These are phyloP conservation scores for Penicillium aurantiogriseum DNA, from an alignment of 2,329 filamentous ascomycete genomes.

Conservation along the genomic window DNA sequence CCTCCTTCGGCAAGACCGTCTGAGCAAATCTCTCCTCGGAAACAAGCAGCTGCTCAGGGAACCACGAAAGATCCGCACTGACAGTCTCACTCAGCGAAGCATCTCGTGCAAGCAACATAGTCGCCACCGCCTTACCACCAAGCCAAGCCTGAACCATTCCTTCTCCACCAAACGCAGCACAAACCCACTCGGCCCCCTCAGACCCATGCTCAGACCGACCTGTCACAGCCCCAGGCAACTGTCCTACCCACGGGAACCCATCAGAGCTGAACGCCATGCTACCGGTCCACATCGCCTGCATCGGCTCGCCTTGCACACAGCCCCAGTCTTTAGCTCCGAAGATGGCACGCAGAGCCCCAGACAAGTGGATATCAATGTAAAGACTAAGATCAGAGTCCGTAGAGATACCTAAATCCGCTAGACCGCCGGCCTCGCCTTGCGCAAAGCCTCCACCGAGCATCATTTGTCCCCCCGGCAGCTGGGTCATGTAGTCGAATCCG, in stretches of 20 bases:
- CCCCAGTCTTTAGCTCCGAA: conserved; percentile 30
- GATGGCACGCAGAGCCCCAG: conserved; percentile 24
- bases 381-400: conserved; percentile 44
- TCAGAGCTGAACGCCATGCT: conserved; percentile 54
- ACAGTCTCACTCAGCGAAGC: neutral
- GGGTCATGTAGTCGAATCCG: conserved; percentile 55
- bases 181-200: conserved; percentile 28
- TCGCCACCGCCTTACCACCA: conserved; percentile 28
- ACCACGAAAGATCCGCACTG: conserved; percentile 25
- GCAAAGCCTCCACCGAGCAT: conserved; percentile 57
- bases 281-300: conserved; percentile 34
- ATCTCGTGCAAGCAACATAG: conserved; percentile 26
- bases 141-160: conserved; percentile 37
- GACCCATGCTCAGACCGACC: neutral
- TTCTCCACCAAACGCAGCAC: conserved; percentile 31
- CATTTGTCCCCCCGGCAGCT: conserved; percentile 48
- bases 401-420: conserved; percentile 49
- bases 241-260: conserved; percentile 54
- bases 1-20: conserved; percentile 13
- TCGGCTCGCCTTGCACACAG: conserved; percentile 13
- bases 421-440: conserved; percentile 43
- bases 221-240: conserved; percentile 20
- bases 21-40: conserved; percentile 24
- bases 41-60: conserved; percentile 31
- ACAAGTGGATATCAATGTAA: conserved; percentile 29